Base-by-base conservation (phyloP, 2,329 filamentous ascomycete genomes). In the Apiospora marii region DNA sequence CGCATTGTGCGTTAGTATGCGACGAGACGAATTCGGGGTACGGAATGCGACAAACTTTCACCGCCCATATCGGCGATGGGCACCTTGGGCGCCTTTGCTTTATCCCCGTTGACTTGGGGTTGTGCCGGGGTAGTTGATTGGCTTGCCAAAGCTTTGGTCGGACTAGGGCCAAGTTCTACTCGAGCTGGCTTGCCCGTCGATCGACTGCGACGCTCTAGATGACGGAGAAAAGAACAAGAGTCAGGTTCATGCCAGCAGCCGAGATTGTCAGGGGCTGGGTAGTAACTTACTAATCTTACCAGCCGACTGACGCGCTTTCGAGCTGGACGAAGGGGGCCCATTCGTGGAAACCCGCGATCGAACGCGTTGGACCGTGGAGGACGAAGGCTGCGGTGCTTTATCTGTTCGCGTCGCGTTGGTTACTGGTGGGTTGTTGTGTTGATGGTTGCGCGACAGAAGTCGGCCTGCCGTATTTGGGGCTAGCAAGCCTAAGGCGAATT, bases 61-160 rank as follows among this genome's bases (percentile, higher is more conserved):
- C 67, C 74, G 7, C 78, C 79, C 79, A 80, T 81, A 68, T 79
- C 72, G 34, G 78, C 78, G 44, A 78, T 75, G 2, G 80, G 79
- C 4, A 74, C 78, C 22, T 73, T 72, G 1, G 76, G 72, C 43
- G 48, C 70, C n/a, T 61, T 70, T 3, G 72, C 49, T 4, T 72
- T 69, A 48, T 37, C 68, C 37, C 69, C 69, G 48, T 70, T 72
- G n/a, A n/a, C n/a, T n/a, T n/a, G n/a, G 68, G 69, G 5, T 49
- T 68, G 43, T 24, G 69, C 53, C 19, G 58, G 13, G 12, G n/a
- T n/a, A n/a, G 64, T 58, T 48, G 27, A 27, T 48, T 34, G 53
- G 43, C 68, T 61, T 27, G 58, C 71, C n/a, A 13, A n/a, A 53
- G 68, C 6, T 43, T 70, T 70, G 30, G 43, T 19, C 22, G 68